Evolutionary conservation across 768 basidiomycete genomes (phyloP).

Genomic region (Serendipita sp.): DNA sequence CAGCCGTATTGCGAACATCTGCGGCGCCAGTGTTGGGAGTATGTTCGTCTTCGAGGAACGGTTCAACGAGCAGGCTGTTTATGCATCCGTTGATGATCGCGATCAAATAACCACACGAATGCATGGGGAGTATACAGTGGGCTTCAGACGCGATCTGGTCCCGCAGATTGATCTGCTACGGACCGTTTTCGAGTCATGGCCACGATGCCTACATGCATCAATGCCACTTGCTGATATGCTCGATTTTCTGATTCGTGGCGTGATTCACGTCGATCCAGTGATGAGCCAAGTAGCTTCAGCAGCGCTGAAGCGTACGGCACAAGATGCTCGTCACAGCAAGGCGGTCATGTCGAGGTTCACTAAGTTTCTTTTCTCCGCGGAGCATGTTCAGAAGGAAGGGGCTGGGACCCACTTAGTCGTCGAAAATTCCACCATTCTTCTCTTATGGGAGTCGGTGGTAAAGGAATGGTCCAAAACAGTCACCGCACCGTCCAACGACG

Average conservation of each 20-base stretch:
- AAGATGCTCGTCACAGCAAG: slow-evolving; percentile 37
- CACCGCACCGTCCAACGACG: slow-evolving; percentile 19
- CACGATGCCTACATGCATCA: slow-evolving; percentile 48
- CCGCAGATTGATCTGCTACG: slow-evolving; percentile 59
- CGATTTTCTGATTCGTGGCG: slow-evolving; percentile 64
- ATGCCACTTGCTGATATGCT: slow-evolving; percentile 40
- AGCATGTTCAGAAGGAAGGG: slow-evolving; percentile 45
- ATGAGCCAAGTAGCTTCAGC: slow-evolving; percentile 52
- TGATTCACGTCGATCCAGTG: slow-evolving; percentile 71
- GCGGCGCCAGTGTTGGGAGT: slow-evolving; percentile 46
- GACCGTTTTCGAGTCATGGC: slow-evolving; percentile 71
- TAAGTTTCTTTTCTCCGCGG: slow-evolving; percentile 58
- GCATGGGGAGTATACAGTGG: slow-evolving; percentile 22
- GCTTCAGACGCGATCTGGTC: slow-evolving; percentile 45
- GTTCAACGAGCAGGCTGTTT: slow-evolving; percentile 24
- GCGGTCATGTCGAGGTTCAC: slow-evolving; percentile 50
- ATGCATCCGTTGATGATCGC: slow-evolving; percentile 11
- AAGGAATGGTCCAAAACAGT: slow-evolving; percentile 46
- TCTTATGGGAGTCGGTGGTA: slow-evolving; percentile 59
- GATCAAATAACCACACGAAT: not conserved
- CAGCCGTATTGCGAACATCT: slow-evolving; percentile 39
- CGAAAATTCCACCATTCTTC: slow-evolving; percentile 50
- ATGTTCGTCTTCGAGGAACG: slow-evolving; percentile 82
- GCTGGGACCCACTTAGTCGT: slow-evolving; percentile 44
- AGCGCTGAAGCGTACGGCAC: slow-evolving; percentile 60